Evolutionary conservation across 345 rosid species (phyloP), one percentile per base, ranked within the genome.

Genomic region (Gossypium stocksii): DNA sequence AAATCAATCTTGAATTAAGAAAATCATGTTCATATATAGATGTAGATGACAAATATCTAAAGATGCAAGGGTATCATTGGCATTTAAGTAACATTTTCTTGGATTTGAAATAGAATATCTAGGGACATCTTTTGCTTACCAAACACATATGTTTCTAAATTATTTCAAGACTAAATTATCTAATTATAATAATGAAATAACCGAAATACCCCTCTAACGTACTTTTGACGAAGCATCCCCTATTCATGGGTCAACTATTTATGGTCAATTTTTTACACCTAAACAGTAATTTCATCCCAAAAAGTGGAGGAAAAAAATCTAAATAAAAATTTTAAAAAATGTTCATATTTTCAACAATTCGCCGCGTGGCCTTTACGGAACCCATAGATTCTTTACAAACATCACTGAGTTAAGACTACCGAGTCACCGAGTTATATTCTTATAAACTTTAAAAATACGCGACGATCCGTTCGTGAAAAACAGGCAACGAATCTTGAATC

Each of bases 401-500:
- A 10, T 66, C 78, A 29, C 29, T 1, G 54, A 56, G 78, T 73
- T 65, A 53, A 0, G 41, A 20, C 1, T 2, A 14, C 43, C 0
- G 60, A 61, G 78, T 70, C 62, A 53, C 72, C 76, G 64, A 67
- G 43, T 73, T 67, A 16, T 22, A 54, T 0, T 22, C 23, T 54
- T 9, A 7, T 3, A 9, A 9, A 4, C 51, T 10, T 20, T 23
- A 23, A 69, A 34, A 46, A 38, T 79, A 79, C 29, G 86, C 85
- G 89, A 80, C 80, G 75, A 78, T 78, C 67, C 81, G 85, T 72
- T 41, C 56, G 61, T 2, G 66, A 76, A 51, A 76, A 51, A 34
- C 44, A 51, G 22, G 29, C 49, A 54, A 48, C 79, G 86, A 85
- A 85, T 87, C 89, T 57, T 80, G 80, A 78, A 86, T 84, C 88